Evolutionary conservation across 129 eudicot species (phyloP).

Genomic region (Gnaphalium uliginosum): DNA sequence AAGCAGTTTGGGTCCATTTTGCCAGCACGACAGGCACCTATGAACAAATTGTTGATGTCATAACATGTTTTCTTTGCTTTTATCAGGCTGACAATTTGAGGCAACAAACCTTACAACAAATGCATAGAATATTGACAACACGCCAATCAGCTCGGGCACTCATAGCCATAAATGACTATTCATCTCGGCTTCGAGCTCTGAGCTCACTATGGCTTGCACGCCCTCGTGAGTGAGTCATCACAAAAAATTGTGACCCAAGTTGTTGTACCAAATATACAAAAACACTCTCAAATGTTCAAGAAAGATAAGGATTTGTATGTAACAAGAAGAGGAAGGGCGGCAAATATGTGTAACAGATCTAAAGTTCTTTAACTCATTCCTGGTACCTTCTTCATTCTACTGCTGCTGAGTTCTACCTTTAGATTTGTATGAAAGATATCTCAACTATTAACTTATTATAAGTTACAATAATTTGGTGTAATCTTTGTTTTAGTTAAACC

Average conservation of each 20-base stretch:
- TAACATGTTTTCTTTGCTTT: background rate
- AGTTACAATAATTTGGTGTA: slow-evolving; percentile 39
- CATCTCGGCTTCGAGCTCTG: slow-evolving; percentile 68
- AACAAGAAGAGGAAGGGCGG: slow-evolving; percentile 32
- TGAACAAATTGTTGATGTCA: background rate
- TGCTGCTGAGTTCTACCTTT: slow-evolving; percentile 21
- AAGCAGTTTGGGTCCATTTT: background rate
- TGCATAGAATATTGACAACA: slow-evolving; percentile 70
- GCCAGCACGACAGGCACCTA: background rate
- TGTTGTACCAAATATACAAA: slow-evolving; percentile 33
- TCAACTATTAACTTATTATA: slow-evolving; percentile 24
- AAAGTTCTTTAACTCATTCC: slow-evolving; percentile 26
- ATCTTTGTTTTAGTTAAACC: slow-evolving; percentile 30
- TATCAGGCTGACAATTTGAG: slow-evolving; percentile 74
- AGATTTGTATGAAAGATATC: slow-evolving; percentile 32
- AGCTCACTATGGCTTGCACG: slow-evolving; percentile 87
- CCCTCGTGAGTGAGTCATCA: slow-evolving; percentile 55
- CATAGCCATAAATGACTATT: slow-evolving; percentile 65
- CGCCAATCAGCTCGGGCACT: slow-evolving; percentile 79
- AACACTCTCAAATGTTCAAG: slow-evolving; percentile 18
- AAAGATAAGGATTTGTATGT: slow-evolving; percentile 32
- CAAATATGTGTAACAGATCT: slow-evolving; percentile 26
- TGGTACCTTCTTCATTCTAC: slow-evolving; percentile 25
- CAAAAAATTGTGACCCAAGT: slow-evolving; percentile 12
- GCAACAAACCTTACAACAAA: slow-evolving; percentile 70